Evolutionary conservation across 441 rosid species (phyloP).

Genomic region (Hura crepitans): DNA sequence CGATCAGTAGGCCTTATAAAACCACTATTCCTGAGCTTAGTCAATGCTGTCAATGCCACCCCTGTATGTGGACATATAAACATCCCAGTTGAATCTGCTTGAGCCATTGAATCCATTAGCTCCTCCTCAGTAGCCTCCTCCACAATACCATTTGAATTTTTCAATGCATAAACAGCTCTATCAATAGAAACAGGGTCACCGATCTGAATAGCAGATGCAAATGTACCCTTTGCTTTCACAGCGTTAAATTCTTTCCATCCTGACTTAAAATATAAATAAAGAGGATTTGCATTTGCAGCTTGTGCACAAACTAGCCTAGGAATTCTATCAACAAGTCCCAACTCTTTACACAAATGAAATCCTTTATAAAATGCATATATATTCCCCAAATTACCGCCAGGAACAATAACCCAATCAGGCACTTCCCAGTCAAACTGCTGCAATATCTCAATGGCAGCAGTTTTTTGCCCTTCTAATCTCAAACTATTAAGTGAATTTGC

Average conservation of each 20-base stretch:
- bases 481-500: conserved; percentile 57
- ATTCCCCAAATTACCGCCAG: conserved; percentile 57
- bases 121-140: conserved; percentile 60
- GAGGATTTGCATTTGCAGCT: conserved; percentile 59
- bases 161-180: conserved; percentile 54
- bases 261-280: conserved; percentile 44
- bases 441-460: conserved; percentile 58
- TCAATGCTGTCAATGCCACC: conserved; percentile 56
- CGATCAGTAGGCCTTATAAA: conserved; percentile 43
- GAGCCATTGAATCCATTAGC: conserved; percentile 55
- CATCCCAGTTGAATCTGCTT: conserved; percentile 53
- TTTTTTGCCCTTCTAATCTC: conserved; percentile 62
- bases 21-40: conserved; percentile 52
- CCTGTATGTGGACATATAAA: conserved; percentile 69
- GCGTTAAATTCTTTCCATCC: conserved; percentile 52
- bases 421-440: conserved; percentile 72
- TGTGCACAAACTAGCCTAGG: conserved; percentile 66
- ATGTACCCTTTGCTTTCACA: conserved; percentile 46
- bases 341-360: conserved; percentile 54
- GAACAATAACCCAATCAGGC: conserved; percentile 64
- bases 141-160: conserved; percentile 44
- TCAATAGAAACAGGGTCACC: conserved; percentile 66
- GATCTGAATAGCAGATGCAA: conserved; percentile 66
- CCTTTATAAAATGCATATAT: conserved; percentile 65
- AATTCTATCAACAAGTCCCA: conserved; percentile 52